Evolutionary conservation across 2,329 filamentous ascomycete genomes (phyloP).

Genomic region (Fusarium illudens): DNA sequence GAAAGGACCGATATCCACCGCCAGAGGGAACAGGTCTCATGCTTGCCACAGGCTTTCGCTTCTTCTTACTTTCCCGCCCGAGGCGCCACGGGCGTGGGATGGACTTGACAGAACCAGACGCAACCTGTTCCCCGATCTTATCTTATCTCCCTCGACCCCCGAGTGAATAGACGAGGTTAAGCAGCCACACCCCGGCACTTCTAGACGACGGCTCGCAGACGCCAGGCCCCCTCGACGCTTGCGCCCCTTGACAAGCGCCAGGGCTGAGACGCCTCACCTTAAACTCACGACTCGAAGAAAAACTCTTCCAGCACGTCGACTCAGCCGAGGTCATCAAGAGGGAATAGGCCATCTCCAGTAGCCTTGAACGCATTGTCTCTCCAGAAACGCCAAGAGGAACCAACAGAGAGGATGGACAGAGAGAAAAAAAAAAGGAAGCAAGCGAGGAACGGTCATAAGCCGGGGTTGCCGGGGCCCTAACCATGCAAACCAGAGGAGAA

Average conservation of each 20-base stretch:
- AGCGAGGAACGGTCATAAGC: conserved; percentile 2
- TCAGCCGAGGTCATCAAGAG: not conserved
- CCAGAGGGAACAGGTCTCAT: not conserved
- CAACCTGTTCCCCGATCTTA: not conserved
- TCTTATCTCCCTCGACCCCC: not conserved
- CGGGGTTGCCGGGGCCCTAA: not conserved
- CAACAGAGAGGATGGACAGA: not conserved
- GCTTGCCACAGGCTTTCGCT: not conserved
- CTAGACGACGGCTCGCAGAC: not conserved
- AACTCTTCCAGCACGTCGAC: not conserved
- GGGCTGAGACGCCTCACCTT: conserved; percentile 11
- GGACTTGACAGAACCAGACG: not conserved
- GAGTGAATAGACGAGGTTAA: not conserved
- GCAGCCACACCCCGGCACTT: not conserved
- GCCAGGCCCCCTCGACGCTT: not conserved
- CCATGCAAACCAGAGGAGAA: not conserved
- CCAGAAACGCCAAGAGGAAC: not conserved
- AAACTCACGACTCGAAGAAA: not conserved
- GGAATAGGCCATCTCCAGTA: not conserved
- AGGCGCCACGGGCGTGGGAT: not conserved
- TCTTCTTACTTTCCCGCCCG: not conserved
- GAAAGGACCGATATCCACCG: not conserved
- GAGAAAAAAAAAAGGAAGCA: not conserved
- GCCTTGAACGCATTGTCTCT: not conserved
- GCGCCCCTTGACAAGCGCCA: not conserved